Base-by-base conservation (phyloP, 768 basidiomycete genomes). In the Pholiota conissans region DNA sequence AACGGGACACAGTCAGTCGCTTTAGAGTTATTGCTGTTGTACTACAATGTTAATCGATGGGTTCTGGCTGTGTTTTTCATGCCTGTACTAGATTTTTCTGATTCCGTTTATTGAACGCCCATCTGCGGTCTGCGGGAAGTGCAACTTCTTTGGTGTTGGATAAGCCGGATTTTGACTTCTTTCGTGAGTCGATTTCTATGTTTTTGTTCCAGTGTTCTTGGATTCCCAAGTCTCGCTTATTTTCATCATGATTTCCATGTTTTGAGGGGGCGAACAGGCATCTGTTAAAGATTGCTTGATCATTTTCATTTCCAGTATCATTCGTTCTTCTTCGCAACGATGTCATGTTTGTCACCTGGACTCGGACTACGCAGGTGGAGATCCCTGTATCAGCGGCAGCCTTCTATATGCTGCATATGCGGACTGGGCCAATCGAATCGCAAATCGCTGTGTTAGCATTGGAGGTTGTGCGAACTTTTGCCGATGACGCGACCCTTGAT, bases 401-500 rank as follows among this genome's bases (percentile, higher is more conserved):
- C 30, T 32, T 22, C 7, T 52, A 30, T 20, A 22, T 49, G 35
- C 35, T 53, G 57, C 45, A 26, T 24, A 42, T n/a, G 47, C 24
- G 45, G 16, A 26, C 34, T 26, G 37, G 52, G 30, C 28, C 39
- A 54, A 28, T 40, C 42, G 40, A 30, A 49, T 18, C 20, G 48
- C 20, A 29, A 24, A 26, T 11, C 16, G 22, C 48, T 29, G 3
- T 49, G 48, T 11, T 11, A 22, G 18, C 26, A 13, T n/a, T 27
- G 22, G 20, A 26, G 11, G 45, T 47, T 52, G 49, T 26, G 60
- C 60, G 60, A 61, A 35, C 48, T 50, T 61, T 57, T 57, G 52
- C 60, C 56, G 60, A 56, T 53, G 46, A 45, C 34, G 47, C 56
- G 52, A 61, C 60, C 60, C 56, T 32, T 61, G 56, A 39, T 16